Base-by-base conservation (phyloP, 1,284 basidiomycete genomes). In the Austroboletus novae-zelandiae region DNA sequence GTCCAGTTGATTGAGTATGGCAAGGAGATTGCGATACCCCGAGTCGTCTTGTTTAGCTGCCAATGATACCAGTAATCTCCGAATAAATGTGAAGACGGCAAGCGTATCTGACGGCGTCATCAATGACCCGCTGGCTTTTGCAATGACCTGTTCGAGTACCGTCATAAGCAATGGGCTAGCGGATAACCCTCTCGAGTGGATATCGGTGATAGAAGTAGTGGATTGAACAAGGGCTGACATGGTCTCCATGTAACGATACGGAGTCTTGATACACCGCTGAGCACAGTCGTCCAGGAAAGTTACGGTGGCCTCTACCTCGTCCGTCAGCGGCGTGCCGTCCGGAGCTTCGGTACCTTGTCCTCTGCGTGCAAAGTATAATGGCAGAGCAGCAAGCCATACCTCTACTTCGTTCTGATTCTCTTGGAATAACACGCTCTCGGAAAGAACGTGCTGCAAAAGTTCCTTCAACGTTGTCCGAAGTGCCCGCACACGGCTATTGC, bases 201-300 rank as follows among this genome's bases (percentile, higher is more conserved):
- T 40, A 29, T 56, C 30, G 11, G 41, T 11, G 5, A 31, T 32
- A 4, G 43, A 43, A 11, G 51, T 18, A 5, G 53, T 42, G 3
- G 56, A 52, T 43, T 55, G 54, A 4, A 50, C 50, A 5, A 58
- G 52, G 57, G 55, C 43, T 5, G 51, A 41, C 57, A 70, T 47
- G 11, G 86, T 83, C 61, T 98, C 94, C 48, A 96, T 77, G 65
- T 97, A 98, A 34, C 84, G 80, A 66, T 95, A 91, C 0, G 93
- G 90, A 1, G 86, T 89, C 70, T 91, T 94, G 55, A 86, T 63
- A 57, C 87, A 93, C n/a, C 91, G 79, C 50, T 89, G 84, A 8
- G 90, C 74, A 61, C 91, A 96, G 42, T 94, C 91, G 59, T 98
- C 94, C 13, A 97, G 58, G 70, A 97, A 94, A 0, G 73, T 61